Evolutionary conservation across 1,284 basidiomycete genomes (phyloP), one percentile per base, ranked within the genome.

Genomic region (Apiotrichum veenhuisii): DNA sequence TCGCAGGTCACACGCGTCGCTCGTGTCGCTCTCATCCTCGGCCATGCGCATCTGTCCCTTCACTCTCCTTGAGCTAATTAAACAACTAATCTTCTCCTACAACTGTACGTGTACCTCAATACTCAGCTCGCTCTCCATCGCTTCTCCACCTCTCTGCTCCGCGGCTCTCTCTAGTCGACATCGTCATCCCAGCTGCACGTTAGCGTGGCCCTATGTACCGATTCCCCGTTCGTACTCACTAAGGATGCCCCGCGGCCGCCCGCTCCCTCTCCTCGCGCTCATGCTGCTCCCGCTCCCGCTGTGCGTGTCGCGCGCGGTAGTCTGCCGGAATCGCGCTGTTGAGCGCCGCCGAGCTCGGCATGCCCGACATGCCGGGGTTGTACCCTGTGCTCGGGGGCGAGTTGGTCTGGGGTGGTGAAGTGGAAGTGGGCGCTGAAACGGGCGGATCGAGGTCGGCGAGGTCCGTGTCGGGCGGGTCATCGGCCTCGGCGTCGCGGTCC

Each of bases 271-370:
- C 41, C 49, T 62, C 44, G 26, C 57, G 54, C 36, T 54, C 45
- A 25, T 65, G 59, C 46, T 57, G 52, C 49, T 70, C 63, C 37
- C 56, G 57, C 57, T 73, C 70, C 25, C 68, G 44, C 17, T 61
- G 59, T 33, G 65, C 51, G 58, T 72, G 71, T 27, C 66, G 58
- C 25, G 62, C 66, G 38, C 69, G 57, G 44, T 72, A 71, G 26
- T 74, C 71, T 22, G 63, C 64, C 0, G 72, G 72, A 10, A 74
- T 74, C 20, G 54, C 64, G 10, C 63, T 59, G 12, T 30, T n/a
- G 69, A 53, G 17, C 59, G 40, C n/a, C 8, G 3, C 5, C n/a
- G 18, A 2, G 8, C 30, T 9, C 40, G 40, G 12, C 20, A 41
- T 55, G 25, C 42, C 41, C 25, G 59, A 46, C 25, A 49, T 49